phyloP scores from a whole-genome alignment of 805 yeast species.

The Zygosaccharomyces kombuchaensis region DNA sequence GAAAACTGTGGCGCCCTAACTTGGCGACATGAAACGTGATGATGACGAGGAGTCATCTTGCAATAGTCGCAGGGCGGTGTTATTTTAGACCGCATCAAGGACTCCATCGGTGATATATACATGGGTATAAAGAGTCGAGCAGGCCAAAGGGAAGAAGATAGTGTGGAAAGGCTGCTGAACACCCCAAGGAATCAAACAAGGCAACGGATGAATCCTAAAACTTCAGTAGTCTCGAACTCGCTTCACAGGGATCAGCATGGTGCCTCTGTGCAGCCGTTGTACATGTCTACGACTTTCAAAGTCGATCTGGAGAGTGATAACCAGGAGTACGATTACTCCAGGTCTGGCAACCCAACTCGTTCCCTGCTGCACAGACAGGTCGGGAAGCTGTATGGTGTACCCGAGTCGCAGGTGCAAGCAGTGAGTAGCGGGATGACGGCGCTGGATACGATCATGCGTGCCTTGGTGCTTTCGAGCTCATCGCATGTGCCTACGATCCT shows the following conservation, averaged over 20 bases:
- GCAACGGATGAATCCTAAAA: slow-evolving; percentile 4
- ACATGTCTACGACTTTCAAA: slow-evolving; percentile 93
- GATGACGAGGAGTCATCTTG: too few species aligned
- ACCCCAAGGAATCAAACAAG: too few species aligned
- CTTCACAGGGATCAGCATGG: slow-evolving; percentile 59
- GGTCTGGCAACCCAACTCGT: slow-evolving; percentile 94
- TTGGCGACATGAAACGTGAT: too few species aligned
- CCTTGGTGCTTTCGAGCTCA: slow-evolving; percentile 38
- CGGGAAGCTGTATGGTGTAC: slow-evolving; percentile 59
- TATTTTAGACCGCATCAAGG: slow-evolving; percentile 1
- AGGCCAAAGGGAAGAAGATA: background rate
- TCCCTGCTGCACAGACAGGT: slow-evolving; percentile 72
- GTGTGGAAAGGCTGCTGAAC: background rate
- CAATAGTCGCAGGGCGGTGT: slow-evolving; percentile 3
- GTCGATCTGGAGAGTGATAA: slow-evolving; percentile 55
- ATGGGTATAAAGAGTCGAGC: background rate
- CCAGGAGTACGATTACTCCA: slow-evolving; percentile 72
- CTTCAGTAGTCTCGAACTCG: slow-evolving; percentile 2
- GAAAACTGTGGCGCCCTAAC: too few species aligned
- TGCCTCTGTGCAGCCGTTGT: slow-evolving; percentile 82
- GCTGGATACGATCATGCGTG: slow-evolving; percentile 74
- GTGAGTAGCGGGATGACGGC: slow-evolving; percentile 94
- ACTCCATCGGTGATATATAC: too few species aligned
- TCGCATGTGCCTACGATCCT: slow-evolving; percentile 63
- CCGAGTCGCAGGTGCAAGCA: slow-evolving; percentile 71